These are phyloP conservation scores for Eutrema heterophyllum DNA, from an alignment of 345 rosid species.

Conservation along the genomic window DNA sequence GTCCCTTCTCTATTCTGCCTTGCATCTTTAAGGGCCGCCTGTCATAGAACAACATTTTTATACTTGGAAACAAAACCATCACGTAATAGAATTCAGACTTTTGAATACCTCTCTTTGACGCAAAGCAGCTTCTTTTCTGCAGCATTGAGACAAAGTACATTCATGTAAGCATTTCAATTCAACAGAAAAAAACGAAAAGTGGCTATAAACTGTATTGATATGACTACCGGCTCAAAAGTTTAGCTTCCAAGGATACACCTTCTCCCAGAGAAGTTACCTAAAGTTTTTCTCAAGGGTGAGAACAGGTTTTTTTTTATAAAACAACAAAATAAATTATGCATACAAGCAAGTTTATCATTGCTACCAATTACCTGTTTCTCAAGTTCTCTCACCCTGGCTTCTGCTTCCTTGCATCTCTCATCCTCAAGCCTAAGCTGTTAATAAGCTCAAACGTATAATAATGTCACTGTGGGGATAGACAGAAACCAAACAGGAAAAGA, in stretches of 20 bases:
- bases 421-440: constrained; percentile 87
- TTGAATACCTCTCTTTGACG: constrained; percentile 87
- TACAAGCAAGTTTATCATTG: background rate
- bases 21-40: constrained; percentile 92
- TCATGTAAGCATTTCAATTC: constrained; percentile 1
- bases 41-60: constrained; percentile 16
- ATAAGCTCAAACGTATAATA: constrained; percentile 9
- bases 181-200: background rate
- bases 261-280: constrained; percentile 95
- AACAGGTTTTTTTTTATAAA: background rate
- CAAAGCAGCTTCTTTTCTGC: constrained; percentile 94
- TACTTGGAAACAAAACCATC: constrained; percentile 7
- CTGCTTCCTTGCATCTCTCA: constrained; percentile 80
- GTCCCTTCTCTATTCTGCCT: constrained; percentile 56
- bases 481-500: background rate
- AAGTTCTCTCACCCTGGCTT: constrained; percentile 91
- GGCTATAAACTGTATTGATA: background rate
- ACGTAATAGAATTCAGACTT: background rate
- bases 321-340: constrained; percentile 12
- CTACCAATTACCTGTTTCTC: constrained; percentile 74
- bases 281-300: constrained; percentile 15
- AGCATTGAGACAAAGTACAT: constrained; percentile 23
- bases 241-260: constrained; percentile 96
- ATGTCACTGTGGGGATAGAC: background rate
- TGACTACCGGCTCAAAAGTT: constrained; percentile 74